phyloP scores from a whole-genome alignment of 2,329 filamentous ascomycete species.

The Ascochyta pisi region DNA sequence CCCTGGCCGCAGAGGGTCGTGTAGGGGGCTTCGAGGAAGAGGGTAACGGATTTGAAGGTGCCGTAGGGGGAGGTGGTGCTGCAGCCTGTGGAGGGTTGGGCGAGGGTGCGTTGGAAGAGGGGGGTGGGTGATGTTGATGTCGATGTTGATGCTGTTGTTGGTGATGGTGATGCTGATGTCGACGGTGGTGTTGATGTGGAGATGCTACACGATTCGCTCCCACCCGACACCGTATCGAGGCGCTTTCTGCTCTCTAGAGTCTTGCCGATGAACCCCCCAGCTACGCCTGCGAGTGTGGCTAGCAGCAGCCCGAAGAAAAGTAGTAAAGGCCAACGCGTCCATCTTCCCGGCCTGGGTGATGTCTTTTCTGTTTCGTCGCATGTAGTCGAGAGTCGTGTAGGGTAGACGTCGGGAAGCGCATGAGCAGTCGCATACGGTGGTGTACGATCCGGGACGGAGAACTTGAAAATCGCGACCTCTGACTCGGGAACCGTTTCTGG shows the following conservation, averaged over 20 bases:
- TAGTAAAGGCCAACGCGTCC: background rate
- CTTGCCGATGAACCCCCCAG: too few species aligned
- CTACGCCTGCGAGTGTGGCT: too few species aligned
- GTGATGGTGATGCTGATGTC: background rate
- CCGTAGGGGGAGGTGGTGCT: background rate
- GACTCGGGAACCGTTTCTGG: background rate
- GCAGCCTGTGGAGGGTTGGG: conserved; percentile 8
- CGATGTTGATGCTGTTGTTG: background rate
- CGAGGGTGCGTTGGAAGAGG: conserved; percentile 1
- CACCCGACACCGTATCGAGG: background rate
- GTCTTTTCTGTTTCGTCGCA: background rate
- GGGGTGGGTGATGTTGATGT: background rate
- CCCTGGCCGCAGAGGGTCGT: too few species aligned
- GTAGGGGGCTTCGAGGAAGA: background rate
- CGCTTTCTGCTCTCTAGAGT: background rate
- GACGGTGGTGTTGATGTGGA: background rate
- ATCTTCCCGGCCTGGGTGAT: background rate
- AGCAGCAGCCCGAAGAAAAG: background rate
- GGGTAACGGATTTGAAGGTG: conserved; percentile 4
- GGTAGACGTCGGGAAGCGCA: background rate
- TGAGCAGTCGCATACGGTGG: background rate
- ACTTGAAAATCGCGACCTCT: background rate
- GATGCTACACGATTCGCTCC: background rate
- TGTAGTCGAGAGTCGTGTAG: too few species aligned
- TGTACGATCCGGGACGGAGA: background rate